Evolutionary conservation across 768 basidiomycete genomes (phyloP).

Genomic region (Xerocomus spinulosus): DNA sequence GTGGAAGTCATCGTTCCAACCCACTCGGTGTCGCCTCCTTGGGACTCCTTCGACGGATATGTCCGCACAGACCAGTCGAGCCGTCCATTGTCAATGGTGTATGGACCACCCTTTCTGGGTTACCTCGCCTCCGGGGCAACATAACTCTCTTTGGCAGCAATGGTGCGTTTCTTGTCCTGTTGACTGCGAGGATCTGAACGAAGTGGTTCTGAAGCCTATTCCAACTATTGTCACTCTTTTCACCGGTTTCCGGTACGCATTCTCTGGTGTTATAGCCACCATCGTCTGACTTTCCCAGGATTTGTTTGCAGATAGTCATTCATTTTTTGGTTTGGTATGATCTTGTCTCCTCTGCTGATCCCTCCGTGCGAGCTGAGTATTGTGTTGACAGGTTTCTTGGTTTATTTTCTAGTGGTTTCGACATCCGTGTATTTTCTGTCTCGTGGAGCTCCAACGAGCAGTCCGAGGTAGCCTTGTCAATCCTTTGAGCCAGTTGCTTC

Average conservation of each 20-base stretch:
- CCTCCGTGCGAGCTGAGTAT: neutral
- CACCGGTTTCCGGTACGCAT: neutral
- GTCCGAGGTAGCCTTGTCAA: no score
- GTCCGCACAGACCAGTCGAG: slow-evolving; percentile 1
- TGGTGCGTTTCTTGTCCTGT: neutral
- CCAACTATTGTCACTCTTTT: slow-evolving; percentile 20
- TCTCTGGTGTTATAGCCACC: neutral
- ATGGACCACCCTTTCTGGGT: neutral
- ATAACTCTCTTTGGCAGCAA: neutral
- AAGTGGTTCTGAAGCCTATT: neutral
- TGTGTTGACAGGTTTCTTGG: neutral
- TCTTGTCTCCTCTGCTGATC: no score
- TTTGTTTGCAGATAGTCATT: neutral
- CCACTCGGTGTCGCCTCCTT: neutral
- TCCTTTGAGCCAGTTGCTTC: no score
- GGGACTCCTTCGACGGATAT: slow-evolving; percentile 2
- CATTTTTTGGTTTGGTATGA: neutral
- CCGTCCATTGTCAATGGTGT: neutral
- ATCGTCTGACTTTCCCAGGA: neutral
- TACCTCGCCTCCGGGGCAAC: slow-evolving; percentile 2
- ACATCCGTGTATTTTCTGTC: neutral
- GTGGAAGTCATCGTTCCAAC: neutral
- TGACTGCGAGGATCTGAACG: neutral
- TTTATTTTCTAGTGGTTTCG: neutral
- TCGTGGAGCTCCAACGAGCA: no score